Base-by-base conservation (phyloP, 2,329 filamentous ascomycete genomes). In the Hyphodiscus sp. region DNA sequence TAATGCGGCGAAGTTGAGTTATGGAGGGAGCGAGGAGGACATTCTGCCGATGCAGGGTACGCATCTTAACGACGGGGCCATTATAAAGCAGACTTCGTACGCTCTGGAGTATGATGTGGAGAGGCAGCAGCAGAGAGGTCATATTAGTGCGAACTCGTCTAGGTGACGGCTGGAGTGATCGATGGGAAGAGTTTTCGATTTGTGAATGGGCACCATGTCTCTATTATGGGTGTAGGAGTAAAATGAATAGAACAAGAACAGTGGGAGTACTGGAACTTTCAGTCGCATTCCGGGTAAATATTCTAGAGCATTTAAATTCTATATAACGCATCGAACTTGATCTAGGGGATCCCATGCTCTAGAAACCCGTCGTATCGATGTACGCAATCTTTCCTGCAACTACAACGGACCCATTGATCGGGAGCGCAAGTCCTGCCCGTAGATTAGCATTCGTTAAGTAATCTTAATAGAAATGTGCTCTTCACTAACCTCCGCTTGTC, bases 401-500 rank as follows among this genome's bases (percentile, higher is more conserved):
- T 10, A 53, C 47, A 2, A 53, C 41, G n/a, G 41, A n/a, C 5
- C 51, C 46, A 50, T 53, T 53, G 16, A 53, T 45, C 4, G 51
- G 51, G 6, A 50, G 7, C 6, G 47, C 51, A 20, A 53, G 46
- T 13, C 26, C 51, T 53, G 11, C 15, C 11, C 23, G 23, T 50
- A 26, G 16, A 29, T 53, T 49, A 53, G 51, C 20, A 16, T 15
- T 4, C n/a, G n/a, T 11, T 20, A 7, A 20, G 8, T 30, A 5
- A 13, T n/a, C 2, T 23, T 7, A 1, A 16, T 20, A 16, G 16
- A 20, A 29, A 43, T 20, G 19, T n/a, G 41, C 8, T 47, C 16
- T 23, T 9, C 30, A 52, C 51, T 52, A 4, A 60, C 58, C 58
- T 48, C 58, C 58, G 50, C 49, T 58, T 8, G 58, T 61, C 19